Evolutionary conservation across 2,329 filamentous ascomycete species (phyloP).

Genomic region (Curvularia spicifera): DNA sequence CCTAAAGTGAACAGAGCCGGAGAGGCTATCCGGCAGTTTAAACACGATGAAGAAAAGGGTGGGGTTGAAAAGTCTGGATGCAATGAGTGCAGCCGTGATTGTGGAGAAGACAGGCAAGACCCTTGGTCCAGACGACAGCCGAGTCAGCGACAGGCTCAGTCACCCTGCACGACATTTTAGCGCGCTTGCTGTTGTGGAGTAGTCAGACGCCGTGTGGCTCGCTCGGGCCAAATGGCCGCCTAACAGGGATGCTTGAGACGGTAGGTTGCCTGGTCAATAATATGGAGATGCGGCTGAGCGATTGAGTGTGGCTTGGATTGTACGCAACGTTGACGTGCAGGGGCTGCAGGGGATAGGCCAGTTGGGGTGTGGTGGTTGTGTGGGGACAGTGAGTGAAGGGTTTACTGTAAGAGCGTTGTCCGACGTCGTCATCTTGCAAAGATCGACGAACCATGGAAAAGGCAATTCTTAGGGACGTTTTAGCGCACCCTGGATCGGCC

Average conservation of each 20-base stretch:
- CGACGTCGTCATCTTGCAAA: conserved; percentile 10
- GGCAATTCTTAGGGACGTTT: conserved; percentile 7
- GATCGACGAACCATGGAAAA: conserved; percentile 18
- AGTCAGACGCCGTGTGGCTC: conserved; percentile 19
- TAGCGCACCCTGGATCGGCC: conserved; percentile 10
- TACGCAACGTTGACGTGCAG: conserved; percentile 13
- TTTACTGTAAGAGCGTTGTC: conserved; percentile 3
- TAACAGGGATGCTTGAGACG: conserved; percentile 16
- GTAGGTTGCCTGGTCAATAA: conserved; percentile 11
- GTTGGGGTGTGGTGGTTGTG: neutral
- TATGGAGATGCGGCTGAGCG: conserved; percentile 11
- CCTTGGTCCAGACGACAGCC: conserved; percentile 17
- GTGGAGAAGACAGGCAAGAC: conserved; percentile 29
- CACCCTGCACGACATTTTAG: conserved; percentile 37
- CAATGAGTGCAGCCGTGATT: conserved; percentile 20
- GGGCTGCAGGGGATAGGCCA: conserved; percentile 6
- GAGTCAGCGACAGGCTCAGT: conserved; percentile 25
- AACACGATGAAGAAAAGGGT: conserved; percentile 17
- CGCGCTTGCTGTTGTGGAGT: conserved; percentile 25
- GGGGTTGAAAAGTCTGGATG: conserved; percentile 26
- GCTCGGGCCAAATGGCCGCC: conserved; percentile 27
- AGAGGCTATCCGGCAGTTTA: conserved; percentile 10
- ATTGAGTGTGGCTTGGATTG: neutral
- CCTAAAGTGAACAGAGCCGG: conserved; percentile 12
- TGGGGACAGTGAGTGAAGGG: neutral